These are phyloP conservation scores for Colletotrichum scovillei DNA, from an alignment of 2,329 filamentous ascomycete species.

Conservation along the genomic window DNA sequence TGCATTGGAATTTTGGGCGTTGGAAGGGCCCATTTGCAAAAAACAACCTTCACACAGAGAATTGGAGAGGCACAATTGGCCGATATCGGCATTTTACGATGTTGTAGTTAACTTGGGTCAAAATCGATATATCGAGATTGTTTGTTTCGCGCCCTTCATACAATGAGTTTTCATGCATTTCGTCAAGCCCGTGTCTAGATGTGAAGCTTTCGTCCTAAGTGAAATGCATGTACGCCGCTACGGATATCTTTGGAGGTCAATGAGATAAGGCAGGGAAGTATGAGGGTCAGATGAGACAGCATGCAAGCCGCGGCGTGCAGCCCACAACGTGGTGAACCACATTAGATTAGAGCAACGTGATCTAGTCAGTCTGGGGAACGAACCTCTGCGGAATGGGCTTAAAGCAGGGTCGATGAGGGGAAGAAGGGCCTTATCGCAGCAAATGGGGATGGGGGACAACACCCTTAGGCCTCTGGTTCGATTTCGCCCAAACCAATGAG, in stretches of 20 bases:
- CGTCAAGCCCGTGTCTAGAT: not conserved
- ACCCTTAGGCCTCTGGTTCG: not conserved
- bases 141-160: slow-evolving; percentile 24
- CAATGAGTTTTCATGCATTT: not conserved
- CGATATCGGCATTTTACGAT: slow-evolving; percentile 17
- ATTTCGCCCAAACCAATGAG: slow-evolving; percentile 19
- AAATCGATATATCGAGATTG: slow-evolving; percentile 25
- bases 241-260: too few species aligned
- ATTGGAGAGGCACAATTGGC: slow-evolving; percentile 26
- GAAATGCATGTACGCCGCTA: not conserved
- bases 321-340: not conserved
- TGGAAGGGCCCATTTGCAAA: slow-evolving; percentile 5
- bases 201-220: not conserved
- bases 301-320: not conserved
- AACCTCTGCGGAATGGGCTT: not conserved
- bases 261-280: not conserved
- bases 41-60: slow-evolving; percentile 3
- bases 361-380: not conserved
- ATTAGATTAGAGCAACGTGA: not conserved
- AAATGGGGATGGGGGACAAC: not conserved
- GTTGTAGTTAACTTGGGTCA: slow-evolving; percentile 28
- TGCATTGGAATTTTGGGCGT: slow-evolving; percentile 25
- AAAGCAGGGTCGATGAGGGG: not conserved
- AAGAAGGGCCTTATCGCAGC: not conserved
- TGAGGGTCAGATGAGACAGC: not conserved